These are phyloP conservation scores for Exophiala lecanii-corni DNA, from an alignment of 2,329 filamentous ascomycete genomes.

Conservation along the genomic window DNA sequence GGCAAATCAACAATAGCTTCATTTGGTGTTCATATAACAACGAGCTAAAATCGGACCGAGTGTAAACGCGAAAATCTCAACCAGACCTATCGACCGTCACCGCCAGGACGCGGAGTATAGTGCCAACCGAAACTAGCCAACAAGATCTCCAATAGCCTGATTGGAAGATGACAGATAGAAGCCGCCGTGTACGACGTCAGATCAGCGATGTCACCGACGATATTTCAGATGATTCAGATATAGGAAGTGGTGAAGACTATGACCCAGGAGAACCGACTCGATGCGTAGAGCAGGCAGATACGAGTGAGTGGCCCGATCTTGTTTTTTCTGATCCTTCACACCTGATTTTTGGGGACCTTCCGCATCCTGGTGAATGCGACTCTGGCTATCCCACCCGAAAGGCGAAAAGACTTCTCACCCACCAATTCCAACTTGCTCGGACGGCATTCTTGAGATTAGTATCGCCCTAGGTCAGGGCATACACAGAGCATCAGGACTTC, in stretches of 20 bases:
- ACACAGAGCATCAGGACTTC: no score
- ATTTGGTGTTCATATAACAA: no score
- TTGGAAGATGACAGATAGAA: constrained; percentile 25
- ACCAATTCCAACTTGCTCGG: no score
- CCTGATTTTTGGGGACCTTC: no score
- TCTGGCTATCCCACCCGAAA: no score
- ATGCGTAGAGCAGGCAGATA: constrained; percentile 24
- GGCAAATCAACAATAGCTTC: no score
- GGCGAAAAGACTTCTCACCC: no score
- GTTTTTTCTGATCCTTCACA: neutral
- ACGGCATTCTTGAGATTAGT: no score
- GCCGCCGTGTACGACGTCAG: constrained; percentile 25
- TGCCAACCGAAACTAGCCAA: constrained; percentile 7
- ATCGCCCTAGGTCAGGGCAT: no score
- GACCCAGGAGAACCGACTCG: constrained; percentile 22
- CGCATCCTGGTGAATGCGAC: no score
- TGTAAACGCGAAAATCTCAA: constrained; percentile 19
- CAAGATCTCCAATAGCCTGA: constrained; percentile 15
- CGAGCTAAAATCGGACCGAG: no score
- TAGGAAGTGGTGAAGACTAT: constrained; percentile 24
- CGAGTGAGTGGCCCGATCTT: constrained; percentile 22
- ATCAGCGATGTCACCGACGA: constrained; percentile 27
- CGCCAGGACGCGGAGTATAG: constrained; percentile 12
- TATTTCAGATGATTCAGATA: constrained; percentile 23
- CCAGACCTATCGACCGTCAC: constrained; percentile 10